Conservation (phyloP, 2,329 filamentous ascomycete genomes). For the Colletotrichum sublineola region DNA sequence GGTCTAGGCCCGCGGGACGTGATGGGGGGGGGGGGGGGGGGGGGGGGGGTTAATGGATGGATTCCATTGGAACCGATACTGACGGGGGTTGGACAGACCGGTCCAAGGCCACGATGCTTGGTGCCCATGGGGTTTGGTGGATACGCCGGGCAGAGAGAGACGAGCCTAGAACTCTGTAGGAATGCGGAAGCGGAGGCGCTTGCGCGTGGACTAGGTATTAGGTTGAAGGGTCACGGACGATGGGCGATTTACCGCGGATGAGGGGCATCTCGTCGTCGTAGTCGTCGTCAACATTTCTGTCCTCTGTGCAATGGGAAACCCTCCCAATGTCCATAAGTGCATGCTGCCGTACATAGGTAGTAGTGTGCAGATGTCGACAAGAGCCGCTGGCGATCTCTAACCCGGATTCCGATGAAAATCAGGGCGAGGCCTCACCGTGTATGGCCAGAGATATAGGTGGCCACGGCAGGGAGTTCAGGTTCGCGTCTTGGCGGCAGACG, state of each 20-base stretch:
- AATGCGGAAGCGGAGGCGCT: background rate
- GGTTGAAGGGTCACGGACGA: conserved; percentile 2
- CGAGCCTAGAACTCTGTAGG: background rate
- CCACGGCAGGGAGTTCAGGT: background rate
- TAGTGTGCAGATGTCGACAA: background rate
- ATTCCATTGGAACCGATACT: background rate
- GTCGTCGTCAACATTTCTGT: background rate
- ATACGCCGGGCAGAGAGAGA: background rate
- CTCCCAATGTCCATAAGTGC: background rate
- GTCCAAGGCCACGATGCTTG: background rate
- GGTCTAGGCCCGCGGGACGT: background rate
- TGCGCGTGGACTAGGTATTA: background rate
- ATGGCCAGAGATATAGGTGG: background rate
- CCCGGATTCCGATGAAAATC: conserved; percentile 6
- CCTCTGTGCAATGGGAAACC: background rate
- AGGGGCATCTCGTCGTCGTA: background rate
- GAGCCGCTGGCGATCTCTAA: conserved; percentile 1
- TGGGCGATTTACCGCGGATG: background rate
- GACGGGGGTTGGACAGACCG: conserved; percentile 6
- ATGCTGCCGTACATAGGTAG: too few relatives aligned
- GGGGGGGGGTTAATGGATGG: background rate
- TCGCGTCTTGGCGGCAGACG: background rate
- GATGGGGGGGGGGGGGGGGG: background rate
- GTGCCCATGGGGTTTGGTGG: conserved; percentile 16
- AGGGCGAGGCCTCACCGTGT: background rate